A percentile compares a stretch with the other conserved stretches of the same genome.
Conservation (phyloP, 352 stramenopile genomes). For the Peronospora farinosa region DNA sequence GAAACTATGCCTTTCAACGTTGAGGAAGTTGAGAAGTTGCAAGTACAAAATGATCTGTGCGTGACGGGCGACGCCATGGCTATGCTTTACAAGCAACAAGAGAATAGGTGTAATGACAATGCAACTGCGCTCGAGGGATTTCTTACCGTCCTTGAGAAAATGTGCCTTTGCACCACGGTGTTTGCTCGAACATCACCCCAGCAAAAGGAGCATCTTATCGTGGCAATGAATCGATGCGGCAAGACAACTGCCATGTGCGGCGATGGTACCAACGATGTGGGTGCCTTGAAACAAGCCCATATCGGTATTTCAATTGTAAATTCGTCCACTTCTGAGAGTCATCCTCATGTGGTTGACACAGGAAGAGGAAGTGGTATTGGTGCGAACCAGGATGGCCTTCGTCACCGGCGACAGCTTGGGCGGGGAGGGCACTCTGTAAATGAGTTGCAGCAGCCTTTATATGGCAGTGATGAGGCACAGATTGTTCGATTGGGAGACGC, state of each 20-base stretch:
- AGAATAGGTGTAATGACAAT: constrained; percentile 16
- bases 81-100: constrained; percentile 29
- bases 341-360: constrained; percentile 22
- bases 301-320: constrained; percentile 81
- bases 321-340: constrained; percentile 64
- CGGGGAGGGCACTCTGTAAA: constrained; percentile 33
- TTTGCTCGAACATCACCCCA: constrained; percentile 95
- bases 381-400: constrained; percentile 32
- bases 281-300: constrained; percentile 91
- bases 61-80: constrained; percentile 72
- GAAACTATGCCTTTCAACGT: constrained; percentile 51
- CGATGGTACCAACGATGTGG: constrained; percentile 97
- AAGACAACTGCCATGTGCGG: constrained; percentile 96
- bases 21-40: constrained; percentile 47
- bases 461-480: constrained; percentile 79
- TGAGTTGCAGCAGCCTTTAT: constrained; percentile 69
- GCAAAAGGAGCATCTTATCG: constrained; percentile 95
- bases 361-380: constrained; percentile 43
- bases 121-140: constrained; percentile 46
- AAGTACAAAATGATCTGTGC: constrained; percentile 80
- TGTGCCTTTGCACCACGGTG: constrained; percentile 78
- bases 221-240: constrained; percentile 89
- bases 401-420: constrained; percentile 62
- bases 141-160: constrained; percentile 62
- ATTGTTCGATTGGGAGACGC: constrained; percentile 98